Evolutionary conservation across 768 basidiomycete species (phyloP).

Genomic region (Suillus subalutaceus): DNA sequence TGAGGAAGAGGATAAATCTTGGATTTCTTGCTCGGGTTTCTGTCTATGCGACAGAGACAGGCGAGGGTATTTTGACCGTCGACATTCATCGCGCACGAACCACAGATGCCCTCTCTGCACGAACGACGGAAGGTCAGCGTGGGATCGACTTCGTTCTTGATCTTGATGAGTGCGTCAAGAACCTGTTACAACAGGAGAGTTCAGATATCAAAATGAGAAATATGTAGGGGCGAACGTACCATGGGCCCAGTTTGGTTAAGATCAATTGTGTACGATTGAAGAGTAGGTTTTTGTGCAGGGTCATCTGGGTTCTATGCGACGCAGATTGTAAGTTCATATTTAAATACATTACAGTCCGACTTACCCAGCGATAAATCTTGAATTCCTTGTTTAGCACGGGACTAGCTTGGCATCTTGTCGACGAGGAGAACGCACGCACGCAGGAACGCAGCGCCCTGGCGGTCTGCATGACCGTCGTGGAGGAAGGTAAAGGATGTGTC

Average conservation of each 20-base stretch:
- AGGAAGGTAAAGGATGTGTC: conserved; percentile 11
- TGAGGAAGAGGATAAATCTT: conserved; percentile 98
- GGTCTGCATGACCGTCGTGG: conserved; percentile 18
- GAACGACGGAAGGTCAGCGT: conserved; percentile 95
- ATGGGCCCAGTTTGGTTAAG: conserved; percentile 95
- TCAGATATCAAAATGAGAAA: background rate
- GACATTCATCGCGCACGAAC: conserved; percentile 99
- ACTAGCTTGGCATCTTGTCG: conserved; percentile 38
- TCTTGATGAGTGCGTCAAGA: conserved; percentile 95
- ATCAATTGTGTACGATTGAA: conserved; percentile 92
- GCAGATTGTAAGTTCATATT: background rate
- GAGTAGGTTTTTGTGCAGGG: conserved; percentile 85
- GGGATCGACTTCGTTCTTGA: conserved; percentile 98
- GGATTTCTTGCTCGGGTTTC: conserved; percentile 64
- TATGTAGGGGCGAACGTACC: conserved; percentile 44
- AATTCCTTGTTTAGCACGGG: conserved; percentile 86
- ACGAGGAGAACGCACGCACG: conserved; percentile 36
- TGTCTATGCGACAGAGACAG: conserved; percentile 94
- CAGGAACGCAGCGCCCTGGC: conserved; percentile 17
- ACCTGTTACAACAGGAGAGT: conserved; percentile 42
- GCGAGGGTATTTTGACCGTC: conserved; percentile 98
- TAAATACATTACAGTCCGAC: background rate
- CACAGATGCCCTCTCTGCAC: conserved; percentile 95
- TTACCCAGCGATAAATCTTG: conserved; percentile 98
- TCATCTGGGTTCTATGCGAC: conserved; percentile 86